Base-by-base conservation (phyloP, 805 yeast species). In the Starmerella sp. region DNA sequence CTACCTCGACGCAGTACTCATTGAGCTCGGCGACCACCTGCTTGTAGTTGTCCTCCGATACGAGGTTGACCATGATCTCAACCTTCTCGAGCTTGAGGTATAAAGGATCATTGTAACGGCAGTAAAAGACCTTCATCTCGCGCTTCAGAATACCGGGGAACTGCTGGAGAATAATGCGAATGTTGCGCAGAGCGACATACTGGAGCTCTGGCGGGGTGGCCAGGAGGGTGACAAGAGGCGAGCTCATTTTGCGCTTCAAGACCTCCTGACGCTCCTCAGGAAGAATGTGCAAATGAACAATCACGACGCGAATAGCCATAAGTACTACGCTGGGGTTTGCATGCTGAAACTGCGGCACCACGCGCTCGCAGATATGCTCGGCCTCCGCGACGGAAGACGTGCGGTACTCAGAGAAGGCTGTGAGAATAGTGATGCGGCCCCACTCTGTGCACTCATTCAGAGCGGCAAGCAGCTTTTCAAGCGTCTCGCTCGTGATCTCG, bases 401-500 rank as follows among this genome's bases (percentile, higher is more conserved):
- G 5, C 73, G 66, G 67, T 83, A 91, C 47, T 84, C 90, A 6
- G 88, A 77, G 60, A 93, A 71, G 1, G 96, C 89, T 1, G 86
- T 80, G 56, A 93, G 75, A 45, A 93, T 86, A 1, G 97, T 80
- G 60, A 93, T 85, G 65, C 98, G 79, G 10, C 98, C 98, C 99
- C 99, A 93, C 72, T 93, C 99, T 0, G 97, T 90, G 71, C 97
- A 91, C 71, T 93, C 99, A 69, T 91, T 91, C 60, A 93, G 75
- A 13, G 96, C 95, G 62, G 82, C 74, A 57, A 93, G 73, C 57
- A 93, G 77, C 67, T 82, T 85, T 51, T 70, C 72, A 37, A 78
- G 65, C 5, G 69, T 65, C 6, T 68, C 66, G 3, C 73, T 61
- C 51, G 67, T 71, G 56, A 77, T 71, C 17, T 68, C 68, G 57